Conservation (phyloP, 225 moss, liverwort and hornwort species). For the Ulota crispa region DNA sequence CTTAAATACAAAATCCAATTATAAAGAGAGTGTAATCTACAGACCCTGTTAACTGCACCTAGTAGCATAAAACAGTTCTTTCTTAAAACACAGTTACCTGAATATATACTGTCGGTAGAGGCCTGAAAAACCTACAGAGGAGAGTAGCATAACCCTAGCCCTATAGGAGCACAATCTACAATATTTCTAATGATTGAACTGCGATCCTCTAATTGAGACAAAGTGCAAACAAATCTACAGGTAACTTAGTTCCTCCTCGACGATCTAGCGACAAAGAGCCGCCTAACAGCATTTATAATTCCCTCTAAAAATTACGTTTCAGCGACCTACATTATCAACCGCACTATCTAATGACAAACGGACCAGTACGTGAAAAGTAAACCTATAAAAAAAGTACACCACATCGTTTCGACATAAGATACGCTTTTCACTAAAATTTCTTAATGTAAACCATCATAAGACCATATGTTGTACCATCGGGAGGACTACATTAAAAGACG, state of each 20-base stretch:
- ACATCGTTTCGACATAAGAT: not conserved
- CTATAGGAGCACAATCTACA: not conserved
- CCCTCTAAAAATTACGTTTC: not conserved
- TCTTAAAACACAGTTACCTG: not conserved
- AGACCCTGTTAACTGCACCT: not conserved
- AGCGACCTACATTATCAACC: not conserved
- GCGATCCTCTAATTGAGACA: too few species aligned
- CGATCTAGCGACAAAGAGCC: not conserved
- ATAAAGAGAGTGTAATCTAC: not conserved
- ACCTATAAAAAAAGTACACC: not conserved
- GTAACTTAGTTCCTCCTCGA: not conserved
- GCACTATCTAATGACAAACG: not conserved
- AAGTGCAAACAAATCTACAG: too few species aligned
- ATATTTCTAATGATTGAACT: not conserved
- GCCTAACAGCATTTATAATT: not conserved
- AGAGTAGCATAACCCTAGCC: not conserved
- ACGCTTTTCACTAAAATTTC: not conserved
- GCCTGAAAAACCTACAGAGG: not conserved
- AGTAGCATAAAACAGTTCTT: not conserved
- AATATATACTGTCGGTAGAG: not conserved
- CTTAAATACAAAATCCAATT: not conserved
- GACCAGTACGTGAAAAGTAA: not conserved
- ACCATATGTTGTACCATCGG: not conserved
- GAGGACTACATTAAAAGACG: not conserved
- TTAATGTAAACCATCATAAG: not conserved